A percentile compares a stretch with the other conserved stretches of the same genome.
Conservation (phyloP, 768 basidiomycete genomes). For the Brasilioporus rufonigricans region DNA sequence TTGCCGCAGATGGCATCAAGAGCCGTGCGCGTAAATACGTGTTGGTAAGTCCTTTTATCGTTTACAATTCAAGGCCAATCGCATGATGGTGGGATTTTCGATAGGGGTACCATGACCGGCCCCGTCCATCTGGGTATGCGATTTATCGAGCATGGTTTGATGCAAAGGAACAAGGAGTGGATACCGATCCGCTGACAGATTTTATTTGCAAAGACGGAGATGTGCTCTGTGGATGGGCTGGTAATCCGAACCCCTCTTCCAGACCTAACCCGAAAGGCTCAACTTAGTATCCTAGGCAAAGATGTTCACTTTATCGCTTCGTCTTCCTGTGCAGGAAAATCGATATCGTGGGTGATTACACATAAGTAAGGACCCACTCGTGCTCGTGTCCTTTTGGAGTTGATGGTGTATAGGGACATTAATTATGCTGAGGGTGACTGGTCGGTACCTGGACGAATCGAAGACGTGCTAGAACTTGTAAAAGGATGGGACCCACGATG, state of each 20-base stretch:
- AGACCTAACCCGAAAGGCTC: background rate
- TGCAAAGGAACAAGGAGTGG: slow-evolving; percentile 20
- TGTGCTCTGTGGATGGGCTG: slow-evolving; percentile 26
- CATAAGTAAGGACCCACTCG: slow-evolving; percentile 13
- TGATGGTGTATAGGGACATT: slow-evolving; percentile 6
- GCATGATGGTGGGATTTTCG: background rate
- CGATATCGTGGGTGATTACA: slow-evolving; percentile 22
- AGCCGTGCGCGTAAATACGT: slow-evolving; percentile 22
- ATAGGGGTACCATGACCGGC: slow-evolving; percentile 27
- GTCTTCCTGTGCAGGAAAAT: slow-evolving; percentile 11
- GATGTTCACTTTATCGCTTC: slow-evolving; percentile 23
- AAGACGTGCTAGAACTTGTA: slow-evolving; percentile 22
- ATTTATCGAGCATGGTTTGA: slow-evolving; percentile 31
- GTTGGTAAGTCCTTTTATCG: slow-evolving; percentile 12
- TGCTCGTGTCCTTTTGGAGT: background rate
- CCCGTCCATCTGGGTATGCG: slow-evolving; percentile 27
- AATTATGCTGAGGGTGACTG: slow-evolving; percentile 20
- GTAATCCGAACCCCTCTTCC: background rate
- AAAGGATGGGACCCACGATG: slow-evolving; percentile 27
- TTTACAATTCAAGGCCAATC: background rate
- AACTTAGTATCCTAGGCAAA: slow-evolving; percentile 1
- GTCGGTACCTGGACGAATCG: slow-evolving; percentile 22
- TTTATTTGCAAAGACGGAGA: slow-evolving; percentile 21
- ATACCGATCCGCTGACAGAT: slow-evolving; percentile 20
- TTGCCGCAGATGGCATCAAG: slow-evolving; percentile 30